phyloP scores from a whole-genome alignment of 352 stramenopile species.

The Paralagenidium karlingii region DNA sequence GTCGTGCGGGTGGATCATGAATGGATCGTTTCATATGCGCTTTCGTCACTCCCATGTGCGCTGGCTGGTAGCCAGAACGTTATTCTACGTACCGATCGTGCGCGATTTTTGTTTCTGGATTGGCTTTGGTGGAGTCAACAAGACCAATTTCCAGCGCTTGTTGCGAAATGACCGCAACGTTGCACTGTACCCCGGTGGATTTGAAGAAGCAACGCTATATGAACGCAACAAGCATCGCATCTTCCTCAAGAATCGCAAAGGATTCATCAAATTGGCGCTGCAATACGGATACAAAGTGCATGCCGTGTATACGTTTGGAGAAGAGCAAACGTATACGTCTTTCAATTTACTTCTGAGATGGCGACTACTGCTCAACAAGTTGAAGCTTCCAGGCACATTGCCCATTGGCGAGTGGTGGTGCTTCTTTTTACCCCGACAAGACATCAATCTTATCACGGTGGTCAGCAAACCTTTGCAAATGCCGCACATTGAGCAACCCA shows the following conservation, averaged over 20 bases:
- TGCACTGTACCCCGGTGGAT: slow-evolving; percentile 82
- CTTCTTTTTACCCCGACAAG: slow-evolving; percentile 69
- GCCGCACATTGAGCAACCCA: slow-evolving; percentile 79
- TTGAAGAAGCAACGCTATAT: slow-evolving; percentile 90
- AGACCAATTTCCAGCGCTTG: slow-evolving; percentile 29
- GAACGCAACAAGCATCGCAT: slow-evolving; percentile 71
- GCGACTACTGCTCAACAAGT: slow-evolving; percentile 71
- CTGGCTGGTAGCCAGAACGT: slow-evolving; percentile 52
- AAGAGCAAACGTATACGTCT: slow-evolving; percentile 81
- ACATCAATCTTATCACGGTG: slow-evolving; percentile 80
- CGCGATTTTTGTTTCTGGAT: slow-evolving; percentile 61
- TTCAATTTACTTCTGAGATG: slow-evolving; percentile 66
- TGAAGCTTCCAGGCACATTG: slow-evolving; percentile 71
- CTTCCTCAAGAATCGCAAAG: slow-evolving; percentile 84
- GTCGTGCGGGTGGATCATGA: slow-evolving; percentile 34
- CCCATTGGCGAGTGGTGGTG: slow-evolving; percentile 61
- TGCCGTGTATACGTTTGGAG: slow-evolving; percentile 88
- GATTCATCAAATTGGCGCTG: slow-evolving; percentile 90
- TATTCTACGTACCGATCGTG: slow-evolving; percentile 61
- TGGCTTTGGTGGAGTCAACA: slow-evolving; percentile 35
- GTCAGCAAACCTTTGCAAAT: slow-evolving; percentile 79
- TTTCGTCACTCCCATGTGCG: slow-evolving; percentile 29
- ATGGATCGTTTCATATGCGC: slow-evolving; percentile 30
- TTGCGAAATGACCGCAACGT: slow-evolving; percentile 49
- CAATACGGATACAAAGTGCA: slow-evolving; percentile 84